Evolutionary conservation across 176 grass and related monocot genomes (phyloP).

Genomic region (Urochloa ruziziensis): DNA sequence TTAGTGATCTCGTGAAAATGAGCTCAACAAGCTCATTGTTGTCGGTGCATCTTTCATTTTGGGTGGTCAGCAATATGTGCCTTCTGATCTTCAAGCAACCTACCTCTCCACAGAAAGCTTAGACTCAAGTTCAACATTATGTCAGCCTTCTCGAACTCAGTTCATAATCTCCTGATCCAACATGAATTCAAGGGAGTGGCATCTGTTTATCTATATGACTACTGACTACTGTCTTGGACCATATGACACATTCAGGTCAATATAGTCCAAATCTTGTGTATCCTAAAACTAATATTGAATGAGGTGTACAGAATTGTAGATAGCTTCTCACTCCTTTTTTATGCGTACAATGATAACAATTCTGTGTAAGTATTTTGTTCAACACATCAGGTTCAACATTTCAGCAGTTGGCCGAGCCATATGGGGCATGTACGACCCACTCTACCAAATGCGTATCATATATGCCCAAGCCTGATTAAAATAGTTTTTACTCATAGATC

Average conservation of each 20-base stretch:
- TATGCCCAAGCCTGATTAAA: slow-evolving; percentile 18
- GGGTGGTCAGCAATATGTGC: not conserved
- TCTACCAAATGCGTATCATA: not conserved
- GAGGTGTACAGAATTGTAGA: not conserved
- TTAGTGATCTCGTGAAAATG: not conserved
- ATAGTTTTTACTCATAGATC: slow-evolving; percentile 27
- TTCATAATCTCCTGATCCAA: not conserved
- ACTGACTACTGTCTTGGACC: not conserved
- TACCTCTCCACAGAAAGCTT: not conserved
- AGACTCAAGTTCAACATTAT: not conserved
- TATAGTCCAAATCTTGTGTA: not conserved
- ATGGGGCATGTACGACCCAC: not conserved
- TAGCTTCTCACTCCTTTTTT: not conserved
- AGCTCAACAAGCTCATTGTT: not conserved
- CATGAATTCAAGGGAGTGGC: not conserved
- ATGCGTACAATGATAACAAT: not conserved
- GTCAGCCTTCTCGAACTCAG: not conserved
- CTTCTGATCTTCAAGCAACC: not conserved
- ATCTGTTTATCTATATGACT: not conserved
- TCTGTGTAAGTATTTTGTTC: not conserved
- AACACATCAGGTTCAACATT: not conserved
- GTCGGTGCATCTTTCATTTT: not conserved
- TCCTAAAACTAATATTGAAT: not conserved
- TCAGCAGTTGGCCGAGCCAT: not conserved
- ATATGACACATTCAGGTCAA: not conserved